Evolutionary conservation across 1,284 basidiomycete genomes (phyloP), one percentile per base, ranked within the genome.

Genomic region (Cutaneotrichosporon cavernicola): DNA sequence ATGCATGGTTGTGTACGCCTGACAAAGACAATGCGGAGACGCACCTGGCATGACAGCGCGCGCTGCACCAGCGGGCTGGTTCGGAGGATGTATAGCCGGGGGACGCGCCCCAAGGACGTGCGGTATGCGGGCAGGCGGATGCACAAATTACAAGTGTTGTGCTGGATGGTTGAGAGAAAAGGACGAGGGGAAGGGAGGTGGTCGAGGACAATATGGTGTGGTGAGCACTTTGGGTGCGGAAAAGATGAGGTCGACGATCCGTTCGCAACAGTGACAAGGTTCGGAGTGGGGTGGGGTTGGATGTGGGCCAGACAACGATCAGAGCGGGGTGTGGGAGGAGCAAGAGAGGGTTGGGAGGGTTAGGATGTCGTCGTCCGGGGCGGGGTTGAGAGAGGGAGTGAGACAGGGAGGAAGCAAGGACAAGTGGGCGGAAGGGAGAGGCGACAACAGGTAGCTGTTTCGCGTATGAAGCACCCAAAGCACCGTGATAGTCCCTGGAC

Each of bases 21-120:
- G 43, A 46, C 43, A 46, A 46, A 2, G 43, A 18, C 43, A 18
- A 18, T 26, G 40, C 56, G 43, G 56, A 31, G 18, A 52, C 59
- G 36, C 22, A 60, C 59, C 50, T 53, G 51, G 50, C 59, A 60
- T 60, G 59, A 26, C 49, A 43, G 50, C 59, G 47, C 49, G 32
- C 13, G 55, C 56, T 30, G 43, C 56, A 31, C 26, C 14, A 47
- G 40, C 56, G 14, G 38, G 31, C 30, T 46, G 16, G 43, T 46
- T 46, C 43, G 43, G 16, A 18, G 43, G 31, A 47, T 21, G 26
- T 43, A 40, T 36, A 36, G 14, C 43, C 43, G 43, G 43, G 43
- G 18, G 18, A 46, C 43, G 43, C 18, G 43, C 43, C 43, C 18
- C 43, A 18, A 46, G 43, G 43, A 46, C 43, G 43, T n/a, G 43